phyloP scores from a whole-genome alignment of 2,329 filamentous ascomycete genomes.

The Blumeria hordei region DNA sequence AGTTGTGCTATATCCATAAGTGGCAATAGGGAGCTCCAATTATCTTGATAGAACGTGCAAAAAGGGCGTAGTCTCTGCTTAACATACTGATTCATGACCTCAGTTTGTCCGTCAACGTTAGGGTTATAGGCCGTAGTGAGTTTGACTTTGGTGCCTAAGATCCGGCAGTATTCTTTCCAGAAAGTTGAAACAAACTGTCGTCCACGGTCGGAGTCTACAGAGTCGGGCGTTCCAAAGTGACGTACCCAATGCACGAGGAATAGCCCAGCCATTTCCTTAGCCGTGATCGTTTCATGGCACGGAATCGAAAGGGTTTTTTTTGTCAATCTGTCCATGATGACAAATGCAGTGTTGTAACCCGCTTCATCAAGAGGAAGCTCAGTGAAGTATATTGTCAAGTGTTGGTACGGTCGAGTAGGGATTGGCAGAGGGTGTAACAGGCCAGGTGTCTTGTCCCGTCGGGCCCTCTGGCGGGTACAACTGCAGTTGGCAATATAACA shows the following conservation, averaged over 20 bases:
- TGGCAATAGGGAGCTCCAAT: not conserved
- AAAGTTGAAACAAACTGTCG: constrained; percentile 3
- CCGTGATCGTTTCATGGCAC: not conserved
- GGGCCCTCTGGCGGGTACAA: too few relatives aligned
- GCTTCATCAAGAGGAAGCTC: not conserved
- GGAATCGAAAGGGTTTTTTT: not conserved
- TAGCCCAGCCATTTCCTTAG: not conserved
- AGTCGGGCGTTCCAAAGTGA: not conserved
- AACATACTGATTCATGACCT: not conserved
- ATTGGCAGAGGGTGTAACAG: not conserved
- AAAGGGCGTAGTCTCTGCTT: not conserved
- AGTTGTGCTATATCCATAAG: not conserved
- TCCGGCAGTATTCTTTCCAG: not conserved
- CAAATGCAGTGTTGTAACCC: not conserved
- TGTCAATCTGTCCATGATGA: not conserved
- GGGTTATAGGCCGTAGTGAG: not conserved
- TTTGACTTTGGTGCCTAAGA: constrained; percentile 2
- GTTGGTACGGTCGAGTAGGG: not conserved
- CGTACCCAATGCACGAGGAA: constrained; percentile 1
- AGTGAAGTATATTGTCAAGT: not conserved
- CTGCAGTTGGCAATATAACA: too few relatives aligned
- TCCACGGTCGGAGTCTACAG: constrained; percentile 5
- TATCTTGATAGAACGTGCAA: not conserved
- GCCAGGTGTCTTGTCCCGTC: not conserved
- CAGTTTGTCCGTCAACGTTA: not conserved